Percentiles rank a stretch among this genome's conserved stretches.
Conservation (phyloP, 2,329 filamentous ascomycete genomes). For the Penicillium sp. region DNA sequence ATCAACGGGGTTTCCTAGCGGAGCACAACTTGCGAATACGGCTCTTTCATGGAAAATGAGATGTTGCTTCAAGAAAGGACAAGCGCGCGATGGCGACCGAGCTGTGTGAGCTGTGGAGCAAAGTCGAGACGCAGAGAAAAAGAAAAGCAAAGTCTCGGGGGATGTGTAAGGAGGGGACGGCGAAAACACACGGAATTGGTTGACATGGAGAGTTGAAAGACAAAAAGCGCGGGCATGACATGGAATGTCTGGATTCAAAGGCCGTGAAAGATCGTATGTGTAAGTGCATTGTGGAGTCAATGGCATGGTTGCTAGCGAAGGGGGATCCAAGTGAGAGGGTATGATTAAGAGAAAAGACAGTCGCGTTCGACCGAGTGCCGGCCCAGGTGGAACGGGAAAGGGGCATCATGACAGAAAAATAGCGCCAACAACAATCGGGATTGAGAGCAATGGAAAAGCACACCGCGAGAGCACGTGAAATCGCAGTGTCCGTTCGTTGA, state of each 20-base stretch:
- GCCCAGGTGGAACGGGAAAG: slow-evolving; percentile 11
- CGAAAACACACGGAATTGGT: neutral
- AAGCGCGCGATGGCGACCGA: no score
- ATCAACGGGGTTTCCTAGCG: no score
- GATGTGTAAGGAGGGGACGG: neutral
- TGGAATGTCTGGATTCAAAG: slow-evolving; percentile 7
- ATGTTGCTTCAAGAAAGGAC: no score
- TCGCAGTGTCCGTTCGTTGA: slow-evolving; percentile 10
- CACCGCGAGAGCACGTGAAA: slow-evolving; percentile 1
- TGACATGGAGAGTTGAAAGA: slow-evolving; percentile 6
- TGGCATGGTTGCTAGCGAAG: slow-evolving; percentile 9
- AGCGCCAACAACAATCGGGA: slow-evolving; percentile 2
- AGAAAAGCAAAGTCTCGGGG: neutral
- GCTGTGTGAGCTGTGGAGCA: no score
- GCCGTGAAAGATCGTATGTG: slow-evolving; percentile 20
- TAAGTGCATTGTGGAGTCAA: slow-evolving; percentile 13
- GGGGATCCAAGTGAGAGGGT: slow-evolving; percentile 15
- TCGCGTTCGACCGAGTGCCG: slow-evolving; percentile 14
- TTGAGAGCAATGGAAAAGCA: slow-evolving; percentile 4
- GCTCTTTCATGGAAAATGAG: no score
- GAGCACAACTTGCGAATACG: no score
- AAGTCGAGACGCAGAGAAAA: neutral
- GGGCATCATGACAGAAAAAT: slow-evolving; percentile 8
- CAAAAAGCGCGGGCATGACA: slow-evolving; percentile 7
- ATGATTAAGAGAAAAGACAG: slow-evolving; percentile 10